Conservation (phyloP, 768 basidiomycete genomes). For the Gyrodon lividus region DNA sequence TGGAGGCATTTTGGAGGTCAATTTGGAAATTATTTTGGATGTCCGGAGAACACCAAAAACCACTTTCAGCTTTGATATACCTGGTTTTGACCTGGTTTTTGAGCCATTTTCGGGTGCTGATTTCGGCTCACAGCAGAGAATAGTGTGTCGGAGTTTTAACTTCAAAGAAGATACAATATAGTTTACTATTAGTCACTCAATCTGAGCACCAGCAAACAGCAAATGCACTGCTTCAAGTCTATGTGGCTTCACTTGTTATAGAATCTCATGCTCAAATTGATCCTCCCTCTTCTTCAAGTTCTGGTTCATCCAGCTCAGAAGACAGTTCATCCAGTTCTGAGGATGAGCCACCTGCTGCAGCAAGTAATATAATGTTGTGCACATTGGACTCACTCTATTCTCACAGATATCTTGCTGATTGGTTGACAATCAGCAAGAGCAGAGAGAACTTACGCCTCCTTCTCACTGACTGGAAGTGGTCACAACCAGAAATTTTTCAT, state of each 20-base stretch:
- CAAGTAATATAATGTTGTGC: not conserved
- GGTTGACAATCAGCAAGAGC: not conserved
- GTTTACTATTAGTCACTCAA: not conserved
- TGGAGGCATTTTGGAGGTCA: not conserved
- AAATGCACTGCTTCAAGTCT: too few species aligned
- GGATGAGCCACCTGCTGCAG: not conserved
- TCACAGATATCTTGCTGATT: slow-evolving; percentile 3
- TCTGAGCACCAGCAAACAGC: too few species aligned
- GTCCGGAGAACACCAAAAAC: not conserved
- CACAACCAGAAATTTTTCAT: slow-evolving; percentile 1
- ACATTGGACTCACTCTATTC: not conserved
- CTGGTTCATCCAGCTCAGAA: too few species aligned
- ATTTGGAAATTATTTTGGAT: not conserved
- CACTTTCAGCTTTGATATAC: not conserved
- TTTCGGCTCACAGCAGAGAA: not conserved
- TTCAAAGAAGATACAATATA: not conserved
- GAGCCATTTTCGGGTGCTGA: not conserved
- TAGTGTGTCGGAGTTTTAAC: not conserved
- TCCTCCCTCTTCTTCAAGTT: too few species aligned
- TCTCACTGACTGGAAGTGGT: not conserved
- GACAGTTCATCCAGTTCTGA: too few species aligned
- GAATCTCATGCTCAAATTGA: too few species aligned
- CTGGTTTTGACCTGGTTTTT: not conserved
- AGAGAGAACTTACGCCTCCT: slow-evolving; percentile 5
- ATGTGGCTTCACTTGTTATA: too few species aligned